Evolutionary conservation across 805 yeast species (phyloP).

Genomic region (Phaffomyces antillensis): DNA sequence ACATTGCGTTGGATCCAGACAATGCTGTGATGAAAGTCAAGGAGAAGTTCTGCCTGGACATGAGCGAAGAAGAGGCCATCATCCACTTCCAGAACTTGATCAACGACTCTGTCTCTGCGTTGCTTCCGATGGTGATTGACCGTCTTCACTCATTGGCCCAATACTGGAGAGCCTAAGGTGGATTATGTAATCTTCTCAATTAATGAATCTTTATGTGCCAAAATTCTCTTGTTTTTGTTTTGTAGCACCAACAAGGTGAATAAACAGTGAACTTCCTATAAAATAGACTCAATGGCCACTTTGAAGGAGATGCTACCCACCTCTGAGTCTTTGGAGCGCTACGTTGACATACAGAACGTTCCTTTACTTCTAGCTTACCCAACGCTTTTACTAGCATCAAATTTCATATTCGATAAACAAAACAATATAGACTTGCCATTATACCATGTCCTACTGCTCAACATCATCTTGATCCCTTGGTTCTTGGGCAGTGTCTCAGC

Average conservation of each 20-base stretch:
- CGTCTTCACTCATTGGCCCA: constrained; percentile 93
- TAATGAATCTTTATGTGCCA: background rate
- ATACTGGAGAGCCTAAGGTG: constrained; percentile 79
- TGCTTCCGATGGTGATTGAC: constrained; percentile 91
- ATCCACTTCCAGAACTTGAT: constrained; percentile 90
- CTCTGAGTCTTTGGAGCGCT: constrained; percentile 13
- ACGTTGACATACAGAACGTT: constrained; percentile 17
- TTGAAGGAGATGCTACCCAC: background rate
- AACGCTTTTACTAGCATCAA: constrained; percentile 18
- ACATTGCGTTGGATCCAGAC: constrained; percentile 73
- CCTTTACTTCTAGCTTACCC: constrained; percentile 24
- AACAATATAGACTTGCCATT: constrained; percentile 3
- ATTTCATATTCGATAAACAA: constrained; percentile 10
- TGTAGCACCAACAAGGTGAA: too few species aligned
- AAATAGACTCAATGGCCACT: background rate
- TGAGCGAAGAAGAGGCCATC: constrained; percentile 95
- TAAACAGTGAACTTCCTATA: too few species aligned
- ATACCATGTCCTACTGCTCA: background rate
- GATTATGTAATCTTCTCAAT: background rate
- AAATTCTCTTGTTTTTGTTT: too few species aligned
- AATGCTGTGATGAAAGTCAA: constrained; percentile 86
- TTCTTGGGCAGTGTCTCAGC: constrained; percentile 14
- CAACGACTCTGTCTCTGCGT: constrained; percentile 89
- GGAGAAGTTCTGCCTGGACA: constrained; percentile 87
- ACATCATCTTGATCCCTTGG: constrained; percentile 9